Conservation (phyloP, 1,139 yeast species). For the Pneumocystis sp. region DNA sequence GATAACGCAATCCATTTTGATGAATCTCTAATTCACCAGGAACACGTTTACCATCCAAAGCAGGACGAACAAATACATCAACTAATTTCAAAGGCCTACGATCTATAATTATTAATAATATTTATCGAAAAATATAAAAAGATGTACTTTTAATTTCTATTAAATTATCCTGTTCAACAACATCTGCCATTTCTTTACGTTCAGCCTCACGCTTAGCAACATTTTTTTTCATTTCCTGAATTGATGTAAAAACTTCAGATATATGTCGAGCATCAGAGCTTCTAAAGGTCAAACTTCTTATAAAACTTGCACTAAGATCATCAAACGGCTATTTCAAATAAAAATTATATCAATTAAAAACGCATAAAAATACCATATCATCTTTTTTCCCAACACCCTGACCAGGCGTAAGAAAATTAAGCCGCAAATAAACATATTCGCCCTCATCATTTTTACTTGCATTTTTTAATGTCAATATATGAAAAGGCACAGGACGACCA, state of each 20-base stretch:
- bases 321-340: slow-evolving; percentile 67
- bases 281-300: slow-evolving; percentile 76
- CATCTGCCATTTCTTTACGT: slow-evolving; percentile 85
- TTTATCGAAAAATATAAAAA: background rate
- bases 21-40: slow-evolving; percentile 87
- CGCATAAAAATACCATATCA: slow-evolving; percentile 9
- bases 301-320: slow-evolving; percentile 73
- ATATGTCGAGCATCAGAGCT: slow-evolving; percentile 85
- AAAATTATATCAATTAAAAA: background rate
- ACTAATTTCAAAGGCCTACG: slow-evolving; percentile 76
- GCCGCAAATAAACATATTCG: slow-evolving; percentile 75
- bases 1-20: slow-evolving; percentile 91
- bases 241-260: slow-evolving; percentile 79
- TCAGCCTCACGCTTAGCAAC: slow-evolving; percentile 84
- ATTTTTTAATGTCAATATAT: slow-evolving; percentile 81
- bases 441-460: slow-evolving; percentile 96
- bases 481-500: slow-evolving; percentile 97
- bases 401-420: slow-evolving; percentile 91
- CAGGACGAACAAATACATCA: slow-evolving; percentile 81
- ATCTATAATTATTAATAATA: slow-evolving; percentile 21
- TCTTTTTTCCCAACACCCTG: slow-evolving; percentile 50
- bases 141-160: slow-evolving; percentile 47
- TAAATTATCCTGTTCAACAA: slow-evolving; percentile 79
- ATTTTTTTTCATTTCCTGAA: slow-evolving; percentile 83
- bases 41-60: slow-evolving; percentile 87